Conservation (phyloP, 2,329 filamentous ascomycete genomes). For the Monilinia aucupariae region DNA sequence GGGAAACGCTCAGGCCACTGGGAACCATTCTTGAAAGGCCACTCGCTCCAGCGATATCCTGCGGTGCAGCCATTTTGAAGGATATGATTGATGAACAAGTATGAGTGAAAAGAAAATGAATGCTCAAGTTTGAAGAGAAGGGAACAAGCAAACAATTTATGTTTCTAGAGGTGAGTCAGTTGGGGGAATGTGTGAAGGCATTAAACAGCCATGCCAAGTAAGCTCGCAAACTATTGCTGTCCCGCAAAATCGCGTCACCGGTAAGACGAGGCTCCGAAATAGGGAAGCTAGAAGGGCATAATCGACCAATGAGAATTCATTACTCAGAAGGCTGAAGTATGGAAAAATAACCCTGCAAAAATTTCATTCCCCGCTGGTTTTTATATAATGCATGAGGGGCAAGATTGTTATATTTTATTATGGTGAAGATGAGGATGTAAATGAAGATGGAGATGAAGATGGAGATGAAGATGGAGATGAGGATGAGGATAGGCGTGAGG, state of each 20-base stretch:
- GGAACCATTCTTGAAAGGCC: constrained; percentile 42
- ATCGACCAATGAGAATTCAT: background rate
- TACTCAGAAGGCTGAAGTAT: constrained; percentile 4
- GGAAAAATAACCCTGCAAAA: constrained; percentile 3
- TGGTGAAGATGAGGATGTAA: background rate
- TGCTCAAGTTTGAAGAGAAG: background rate
- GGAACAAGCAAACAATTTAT: constrained; percentile 9
- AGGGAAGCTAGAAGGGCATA: background rate
- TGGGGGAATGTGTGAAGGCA: background rate
- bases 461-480: no score
- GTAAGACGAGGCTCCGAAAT: constrained; percentile 4
- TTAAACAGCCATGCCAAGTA: background rate
- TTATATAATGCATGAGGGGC: background rate
- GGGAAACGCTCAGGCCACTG: constrained; percentile 63
- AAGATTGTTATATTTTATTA: background rate
- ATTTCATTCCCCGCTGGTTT: background rate
- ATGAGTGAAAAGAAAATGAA: background rate
- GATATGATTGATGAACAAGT: background rate
- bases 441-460: no score
- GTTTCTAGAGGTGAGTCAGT: constrained; percentile 12
- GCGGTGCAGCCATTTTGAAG: constrained; percentile 27
- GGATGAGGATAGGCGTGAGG: no score
- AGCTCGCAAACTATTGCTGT: constrained; percentile 13
- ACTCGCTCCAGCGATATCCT: constrained; percentile 43
- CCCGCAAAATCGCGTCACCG: constrained; percentile 4